Evolutionary conservation across 805 yeast species (phyloP).

Genomic region (Kodamaea leandrae): DNA sequence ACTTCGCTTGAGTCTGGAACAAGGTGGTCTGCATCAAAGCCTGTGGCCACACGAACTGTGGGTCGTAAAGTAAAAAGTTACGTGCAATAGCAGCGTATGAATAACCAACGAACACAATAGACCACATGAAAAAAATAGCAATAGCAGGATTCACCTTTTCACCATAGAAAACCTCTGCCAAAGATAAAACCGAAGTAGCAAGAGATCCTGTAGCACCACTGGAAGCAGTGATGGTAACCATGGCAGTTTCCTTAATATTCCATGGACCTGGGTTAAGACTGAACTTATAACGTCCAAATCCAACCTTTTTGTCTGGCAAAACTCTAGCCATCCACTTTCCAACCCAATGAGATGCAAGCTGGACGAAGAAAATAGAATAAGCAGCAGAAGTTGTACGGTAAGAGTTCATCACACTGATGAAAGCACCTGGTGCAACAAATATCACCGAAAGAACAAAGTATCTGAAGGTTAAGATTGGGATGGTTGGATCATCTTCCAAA

Average conservation of each 20-base stretch:
- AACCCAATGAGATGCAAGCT: constrained; percentile 44
- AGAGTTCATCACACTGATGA: constrained; percentile 38
- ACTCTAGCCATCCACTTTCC: constrained; percentile 44
- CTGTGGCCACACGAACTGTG: constrained; percentile 27
- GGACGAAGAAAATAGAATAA: constrained; percentile 50
- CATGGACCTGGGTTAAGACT: constrained; percentile 53
- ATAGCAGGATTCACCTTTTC: constrained; percentile 31
- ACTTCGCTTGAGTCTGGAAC: constrained; percentile 12
- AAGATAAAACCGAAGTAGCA: constrained; percentile 45
- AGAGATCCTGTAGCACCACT: constrained; percentile 51
- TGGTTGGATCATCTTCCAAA: constrained; percentile 23
- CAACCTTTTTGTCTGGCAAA: constrained; percentile 33
- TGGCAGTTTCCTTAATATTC: constrained; percentile 50
- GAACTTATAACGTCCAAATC: constrained; percentile 23
- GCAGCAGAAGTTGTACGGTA: constrained; percentile 43
- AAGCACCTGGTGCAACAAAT: constrained; percentile 40
- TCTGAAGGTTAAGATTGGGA: constrained; percentile 32
- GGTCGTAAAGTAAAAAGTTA: constrained; percentile 22
- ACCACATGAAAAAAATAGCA: constrained; percentile 25
- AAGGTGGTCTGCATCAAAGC: constrained; percentile 23
- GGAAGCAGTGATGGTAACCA: constrained; percentile 51
- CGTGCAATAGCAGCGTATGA: constrained; percentile 27
- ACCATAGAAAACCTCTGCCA: constrained; percentile 44
- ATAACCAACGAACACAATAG: constrained; percentile 26
- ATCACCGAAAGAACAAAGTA: constrained; percentile 32